Conservation (phyloP, 1,284 basidiomycete species). For the Pholiota adiposa region DNA sequence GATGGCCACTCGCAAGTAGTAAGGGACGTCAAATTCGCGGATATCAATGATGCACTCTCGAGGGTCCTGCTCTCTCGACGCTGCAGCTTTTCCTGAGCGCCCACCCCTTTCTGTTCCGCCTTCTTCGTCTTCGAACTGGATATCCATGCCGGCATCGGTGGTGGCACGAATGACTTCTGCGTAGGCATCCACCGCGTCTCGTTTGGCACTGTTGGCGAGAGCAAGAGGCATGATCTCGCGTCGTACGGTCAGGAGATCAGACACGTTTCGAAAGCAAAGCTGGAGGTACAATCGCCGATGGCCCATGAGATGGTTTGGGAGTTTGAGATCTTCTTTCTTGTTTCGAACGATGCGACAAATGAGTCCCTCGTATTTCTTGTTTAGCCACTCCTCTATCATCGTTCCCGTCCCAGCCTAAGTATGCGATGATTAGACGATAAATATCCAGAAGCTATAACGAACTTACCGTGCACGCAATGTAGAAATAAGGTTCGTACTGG, state of each 20-base stretch:
- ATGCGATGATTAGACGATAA: conserved; percentile 6
- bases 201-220: conserved; percentile 89
- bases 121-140: conserved; percentile 71
- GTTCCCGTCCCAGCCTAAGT: conserved; percentile 84
- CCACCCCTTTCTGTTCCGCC: conserved; percentile 53
- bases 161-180: conserved; percentile 94
- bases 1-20: conserved; percentile 97
- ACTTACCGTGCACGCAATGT: conserved; percentile 86
- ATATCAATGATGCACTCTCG: conserved; percentile 93
- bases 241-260: conserved; percentile 88
- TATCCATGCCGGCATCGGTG: conserved; percentile 57
- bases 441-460: background rate
- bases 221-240: conserved; percentile 92
- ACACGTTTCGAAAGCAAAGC: conserved; percentile 91
- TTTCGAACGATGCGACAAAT: conserved; percentile 81
- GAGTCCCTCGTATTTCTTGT: conserved; percentile 91
- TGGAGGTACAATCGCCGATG: conserved; percentile 89
- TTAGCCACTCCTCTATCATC: conserved; percentile 94
- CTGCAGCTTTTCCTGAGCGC: conserved; percentile 37
- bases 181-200: conserved; percentile 96
- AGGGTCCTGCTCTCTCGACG: conserved; percentile 73
- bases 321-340: conserved; percentile 91
- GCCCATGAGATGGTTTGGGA: conserved; percentile 97
- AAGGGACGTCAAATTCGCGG: conserved; percentile 96
- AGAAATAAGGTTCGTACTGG: conserved; percentile 95